phyloP scores from a whole-genome alignment of 2,329 filamentous ascomycete species.

The Lizonia empirigonia region DNA sequence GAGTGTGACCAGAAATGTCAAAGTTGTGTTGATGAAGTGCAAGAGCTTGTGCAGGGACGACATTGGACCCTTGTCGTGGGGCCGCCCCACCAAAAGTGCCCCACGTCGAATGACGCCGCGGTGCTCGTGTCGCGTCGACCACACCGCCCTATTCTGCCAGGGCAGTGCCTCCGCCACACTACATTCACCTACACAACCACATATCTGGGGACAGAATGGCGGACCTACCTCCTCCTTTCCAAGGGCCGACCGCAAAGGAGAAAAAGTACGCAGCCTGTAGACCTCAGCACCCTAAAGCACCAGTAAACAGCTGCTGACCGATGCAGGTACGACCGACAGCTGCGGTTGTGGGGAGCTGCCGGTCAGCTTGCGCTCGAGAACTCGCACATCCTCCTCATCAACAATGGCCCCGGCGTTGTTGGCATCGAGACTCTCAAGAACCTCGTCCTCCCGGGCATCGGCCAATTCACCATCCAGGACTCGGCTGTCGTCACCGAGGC shows the following conservation, averaged over 20 bases:
- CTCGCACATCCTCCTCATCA: conserved; percentile 88
- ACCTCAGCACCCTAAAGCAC: conserved; percentile 1
- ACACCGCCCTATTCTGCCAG: conserved; percentile 13
- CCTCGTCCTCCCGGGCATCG: conserved; percentile 90
- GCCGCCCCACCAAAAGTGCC: conserved; percentile 4
- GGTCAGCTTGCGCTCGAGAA: conserved; percentile 90
- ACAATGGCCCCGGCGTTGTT: conserved; percentile 83
- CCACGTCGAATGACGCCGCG: conserved; percentile 6
- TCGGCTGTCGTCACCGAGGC: conserved; percentile 74
- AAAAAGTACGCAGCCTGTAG: conserved; percentile 51
- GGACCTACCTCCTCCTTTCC: conserved; percentile 48
- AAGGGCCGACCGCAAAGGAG: conserved; percentile 54
- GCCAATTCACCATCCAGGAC: conserved; percentile 89
- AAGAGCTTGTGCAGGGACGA: no score
- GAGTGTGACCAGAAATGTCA: no score
- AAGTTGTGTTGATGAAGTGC: no score
- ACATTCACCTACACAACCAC: background rate
- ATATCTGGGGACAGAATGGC: conserved; percentile 33
- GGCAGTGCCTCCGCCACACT: no score
- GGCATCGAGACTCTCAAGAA: conserved; percentile 95
- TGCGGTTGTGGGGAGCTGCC: conserved; percentile 91
- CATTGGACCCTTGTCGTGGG: background rate
- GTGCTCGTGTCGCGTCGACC: conserved; percentile 3
- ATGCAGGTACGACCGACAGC: conserved; percentile 82
- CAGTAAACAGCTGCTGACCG: conserved; percentile 48